Conservation (phyloP, 129 eudicot species). For the Arctium minus region DNA sequence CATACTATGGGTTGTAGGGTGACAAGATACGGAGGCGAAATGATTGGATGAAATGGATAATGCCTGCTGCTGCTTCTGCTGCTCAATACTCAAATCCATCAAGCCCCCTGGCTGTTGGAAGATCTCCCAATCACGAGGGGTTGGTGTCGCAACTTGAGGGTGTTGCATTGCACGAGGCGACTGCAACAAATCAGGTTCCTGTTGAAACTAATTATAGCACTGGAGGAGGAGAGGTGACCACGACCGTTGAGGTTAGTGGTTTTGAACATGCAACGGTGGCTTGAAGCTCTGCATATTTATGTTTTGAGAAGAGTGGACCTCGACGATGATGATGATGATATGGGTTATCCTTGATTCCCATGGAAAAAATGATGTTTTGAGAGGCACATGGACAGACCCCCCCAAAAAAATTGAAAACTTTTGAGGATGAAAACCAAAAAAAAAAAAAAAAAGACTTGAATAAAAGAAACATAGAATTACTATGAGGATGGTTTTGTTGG, state of each 20-base stretch:
- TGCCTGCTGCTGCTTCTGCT: constrained; percentile 32
- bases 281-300: constrained; percentile 18
- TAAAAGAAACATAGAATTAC: constrained; percentile 19
- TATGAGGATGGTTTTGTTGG: constrained; percentile 33
- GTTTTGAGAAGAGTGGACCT: constrained; percentile 31
- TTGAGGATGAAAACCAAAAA: neutral
- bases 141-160: constrained; percentile 35
- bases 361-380: constrained; percentile 37
- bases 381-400: constrained; percentile 24
- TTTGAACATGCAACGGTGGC: constrained; percentile 20
- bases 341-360: constrained; percentile 33
- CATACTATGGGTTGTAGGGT: constrained; percentile 22
- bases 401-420: constrained; percentile 10
- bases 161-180: constrained; percentile 30
- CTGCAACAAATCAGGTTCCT: constrained; percentile 19
- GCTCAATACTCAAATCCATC: constrained; percentile 28
- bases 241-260: constrained; percentile 17
- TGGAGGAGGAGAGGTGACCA: constrained; percentile 18
- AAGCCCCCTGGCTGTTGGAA: constrained; percentile 38
- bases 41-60: constrained; percentile 59
- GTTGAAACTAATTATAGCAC: constrained; percentile 24
- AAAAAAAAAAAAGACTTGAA: constrained; percentile 8
- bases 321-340: constrained; percentile 29
- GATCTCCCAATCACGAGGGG: constrained; percentile 19
- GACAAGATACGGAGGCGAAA: constrained; percentile 52